Base-by-base conservation (phyloP, 306 rosid genomes). In the Malus domestica region DNA sequence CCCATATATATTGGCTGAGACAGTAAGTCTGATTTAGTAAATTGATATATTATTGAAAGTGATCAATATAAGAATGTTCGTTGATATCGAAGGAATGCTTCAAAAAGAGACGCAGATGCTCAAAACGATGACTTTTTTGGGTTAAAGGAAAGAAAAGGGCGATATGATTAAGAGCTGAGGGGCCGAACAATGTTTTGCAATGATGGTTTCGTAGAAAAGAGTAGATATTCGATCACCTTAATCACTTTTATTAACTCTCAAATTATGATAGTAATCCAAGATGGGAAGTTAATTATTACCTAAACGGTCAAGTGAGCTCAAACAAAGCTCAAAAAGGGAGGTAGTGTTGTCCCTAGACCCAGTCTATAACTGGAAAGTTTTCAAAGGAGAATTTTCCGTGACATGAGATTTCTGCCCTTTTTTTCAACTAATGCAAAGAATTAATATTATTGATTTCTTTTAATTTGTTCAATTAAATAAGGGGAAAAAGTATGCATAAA, bases 151-250 rank as follows among this genome's bases (percentile, higher is more conserved):
- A 46, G 18, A 46, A 46, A 46, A 14, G 52, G 19, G 18, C 0
- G 19, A 46, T 4, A 46, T 46, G 0, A 14, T 46, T 13, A 14
- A 46, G 52, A 14, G 52, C 20, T 49, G 20, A 52, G 66, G 79
- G 66, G 14, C 38, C 61, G 60, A 57, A 59, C 9, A 25, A 25
- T 74, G 80, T 65, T 80, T 76, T 51, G 78, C 58, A 67, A 78
- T 71, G 61, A 63, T 78, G 82, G 29, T 54, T 72, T 40, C 81
- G 68, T 29, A 72, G 29, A 76, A 82, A 71, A 20, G 76, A 76
- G 51, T 20, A 29, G 16, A 57, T 32, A 25, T 67, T 35, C 59
- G 76, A 74, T 54, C 11, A 45, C 40, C 57, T 76, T 74, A 1
- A 10, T 80, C 58, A 46, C 73, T 84, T 84, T 80, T 66, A 67